Percentiles rank a stretch among this genome's conserved stretches.
Evolutionary conservation across 257 asterid species (phyloP).

Genomic region (Fraxinus anomala): DNA sequence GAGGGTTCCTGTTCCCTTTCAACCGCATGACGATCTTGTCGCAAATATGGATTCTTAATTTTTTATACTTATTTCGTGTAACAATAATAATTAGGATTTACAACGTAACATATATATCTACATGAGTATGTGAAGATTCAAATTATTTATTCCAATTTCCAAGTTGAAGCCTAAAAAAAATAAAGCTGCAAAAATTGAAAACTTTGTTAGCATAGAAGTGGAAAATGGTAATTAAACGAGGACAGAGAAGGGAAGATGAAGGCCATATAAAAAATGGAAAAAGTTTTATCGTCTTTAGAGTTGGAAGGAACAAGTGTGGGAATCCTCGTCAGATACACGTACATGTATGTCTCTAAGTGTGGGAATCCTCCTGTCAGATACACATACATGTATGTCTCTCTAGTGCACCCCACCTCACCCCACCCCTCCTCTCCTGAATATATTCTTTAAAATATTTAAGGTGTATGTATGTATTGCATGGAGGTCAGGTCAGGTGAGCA

Average conservation of each 20-base stretch:
- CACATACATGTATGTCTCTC: background rate
- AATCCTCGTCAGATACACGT: conserved; percentile 18
- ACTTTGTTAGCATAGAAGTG: conserved; percentile 21
- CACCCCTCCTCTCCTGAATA: background rate
- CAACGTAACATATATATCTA: too few species aligned
- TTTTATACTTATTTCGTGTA: too few species aligned
- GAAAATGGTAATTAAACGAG: conserved; percentile 30
- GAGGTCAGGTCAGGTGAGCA: background rate
- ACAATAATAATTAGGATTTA: too few species aligned
- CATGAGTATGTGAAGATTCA: background rate
- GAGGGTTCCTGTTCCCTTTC: too few species aligned
- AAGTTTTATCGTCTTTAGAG: conserved; percentile 31
- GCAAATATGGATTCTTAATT: too few species aligned
- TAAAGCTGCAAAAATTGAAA: conserved; percentile 28
- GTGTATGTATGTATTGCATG: background rate
- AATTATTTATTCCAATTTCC: background rate
- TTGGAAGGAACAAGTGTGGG: conserved; percentile 26
- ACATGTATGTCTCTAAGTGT: background rate
- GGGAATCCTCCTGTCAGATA: conserved; percentile 22
- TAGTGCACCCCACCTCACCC: background rate
- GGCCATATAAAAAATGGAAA: conserved; percentile 17
- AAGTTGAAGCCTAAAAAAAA: conserved; percentile 26
- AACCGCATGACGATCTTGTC: too few species aligned
- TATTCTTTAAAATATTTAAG: background rate
- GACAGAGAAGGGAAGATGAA: conserved; percentile 10